phyloP scores from a whole-genome alignment of 345 rosid genomes.

The Salix brachista region DNA sequence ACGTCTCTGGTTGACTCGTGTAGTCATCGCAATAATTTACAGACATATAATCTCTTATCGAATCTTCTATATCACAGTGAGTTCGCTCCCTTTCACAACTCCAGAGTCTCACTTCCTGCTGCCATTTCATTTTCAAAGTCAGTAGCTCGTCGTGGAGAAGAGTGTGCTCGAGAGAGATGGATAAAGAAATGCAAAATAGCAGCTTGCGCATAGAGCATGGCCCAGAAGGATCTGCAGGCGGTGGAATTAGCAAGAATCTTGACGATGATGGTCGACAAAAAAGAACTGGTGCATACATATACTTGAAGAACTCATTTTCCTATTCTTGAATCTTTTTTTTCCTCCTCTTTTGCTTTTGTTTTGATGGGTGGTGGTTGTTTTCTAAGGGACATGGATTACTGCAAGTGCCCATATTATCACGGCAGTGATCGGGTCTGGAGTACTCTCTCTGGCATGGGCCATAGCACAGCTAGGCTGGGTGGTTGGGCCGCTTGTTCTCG shows the following conservation, averaged over 20 bases:
- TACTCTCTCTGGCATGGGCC: conserved; percentile 81
- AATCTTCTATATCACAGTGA: too few relatives aligned
- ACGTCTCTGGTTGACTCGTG: too few relatives aligned
- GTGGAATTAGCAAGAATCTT: conserved; percentile 36
- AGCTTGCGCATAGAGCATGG: conserved; percentile 41
- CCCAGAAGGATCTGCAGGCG: conserved; percentile 25
- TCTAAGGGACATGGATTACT: conserved; percentile 69
- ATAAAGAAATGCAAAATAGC: conserved; percentile 28
- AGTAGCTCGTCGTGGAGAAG: too few relatives aligned
- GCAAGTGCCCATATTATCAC: conserved; percentile 91
- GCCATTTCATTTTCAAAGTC: too few relatives aligned
- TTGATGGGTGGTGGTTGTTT: neutral
- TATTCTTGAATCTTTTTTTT: neutral
- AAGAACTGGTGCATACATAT: conserved; percentile 49
- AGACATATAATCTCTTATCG: too few relatives aligned
- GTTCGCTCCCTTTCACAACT: too few relatives aligned
- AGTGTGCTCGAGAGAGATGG: conserved; percentile 18
- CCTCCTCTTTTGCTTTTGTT: neutral
- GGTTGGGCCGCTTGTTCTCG: conserved; percentile 67
- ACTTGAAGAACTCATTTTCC: neutral
- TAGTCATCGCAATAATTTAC: too few relatives aligned
- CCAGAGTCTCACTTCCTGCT: too few relatives aligned
- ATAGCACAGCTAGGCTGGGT: conserved; percentile 85
- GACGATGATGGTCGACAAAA: conserved; percentile 71
- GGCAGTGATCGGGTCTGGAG: conserved; percentile 90